These are phyloP conservation scores for Cercospora zeae-maydis DNA, from an alignment of 2,329 filamentous ascomycete species.

Conservation along the genomic window DNA sequence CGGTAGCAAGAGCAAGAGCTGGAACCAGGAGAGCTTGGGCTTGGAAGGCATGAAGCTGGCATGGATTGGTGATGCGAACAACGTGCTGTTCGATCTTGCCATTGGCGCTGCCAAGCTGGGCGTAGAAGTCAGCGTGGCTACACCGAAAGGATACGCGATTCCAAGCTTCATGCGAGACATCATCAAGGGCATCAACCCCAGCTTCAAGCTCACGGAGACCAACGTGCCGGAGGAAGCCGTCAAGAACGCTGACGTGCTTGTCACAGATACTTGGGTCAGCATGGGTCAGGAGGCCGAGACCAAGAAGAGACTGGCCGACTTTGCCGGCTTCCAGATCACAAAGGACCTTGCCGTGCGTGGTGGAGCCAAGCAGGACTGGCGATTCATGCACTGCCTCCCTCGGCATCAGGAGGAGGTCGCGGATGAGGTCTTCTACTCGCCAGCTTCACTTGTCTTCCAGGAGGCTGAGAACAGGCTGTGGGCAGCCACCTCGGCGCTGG, in stretches of 20 bases:
- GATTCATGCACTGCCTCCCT: constrained; percentile 97
- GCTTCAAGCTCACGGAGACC: constrained; percentile 61
- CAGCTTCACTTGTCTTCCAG: constrained; percentile 80
- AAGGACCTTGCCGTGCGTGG: constrained; percentile 76
- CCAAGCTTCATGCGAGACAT: constrained; percentile 68
- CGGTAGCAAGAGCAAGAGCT: constrained; percentile 40
- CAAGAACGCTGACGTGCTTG: constrained; percentile 79
- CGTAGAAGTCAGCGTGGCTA: constrained; percentile 80
- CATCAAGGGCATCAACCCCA: constrained; percentile 57
- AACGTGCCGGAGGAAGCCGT: constrained; percentile 79
- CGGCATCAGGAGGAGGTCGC: constrained; percentile 88
- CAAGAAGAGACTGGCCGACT: constrained; percentile 71
- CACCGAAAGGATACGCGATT: constrained; percentile 79
- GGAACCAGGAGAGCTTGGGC: constrained; percentile 52
- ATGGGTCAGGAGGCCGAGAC: constrained; percentile 95
- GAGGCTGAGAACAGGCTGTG: constrained; percentile 95
- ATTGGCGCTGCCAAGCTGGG: constrained; percentile 85
- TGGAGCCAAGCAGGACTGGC: constrained; percentile 84
- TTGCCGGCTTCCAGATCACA: constrained; percentile 89
- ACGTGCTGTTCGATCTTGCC: constrained; percentile 90
- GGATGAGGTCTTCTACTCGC: constrained; percentile 85
- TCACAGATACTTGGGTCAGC: constrained; percentile 96
- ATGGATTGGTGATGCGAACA: constrained; percentile 96
- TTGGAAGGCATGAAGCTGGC: constrained; percentile 84
- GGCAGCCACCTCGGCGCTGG: constrained; percentile 76